Evolutionary conservation across 1,139 yeast genomes (phyloP).

Genomic region (Candida tunisiensis): DNA sequence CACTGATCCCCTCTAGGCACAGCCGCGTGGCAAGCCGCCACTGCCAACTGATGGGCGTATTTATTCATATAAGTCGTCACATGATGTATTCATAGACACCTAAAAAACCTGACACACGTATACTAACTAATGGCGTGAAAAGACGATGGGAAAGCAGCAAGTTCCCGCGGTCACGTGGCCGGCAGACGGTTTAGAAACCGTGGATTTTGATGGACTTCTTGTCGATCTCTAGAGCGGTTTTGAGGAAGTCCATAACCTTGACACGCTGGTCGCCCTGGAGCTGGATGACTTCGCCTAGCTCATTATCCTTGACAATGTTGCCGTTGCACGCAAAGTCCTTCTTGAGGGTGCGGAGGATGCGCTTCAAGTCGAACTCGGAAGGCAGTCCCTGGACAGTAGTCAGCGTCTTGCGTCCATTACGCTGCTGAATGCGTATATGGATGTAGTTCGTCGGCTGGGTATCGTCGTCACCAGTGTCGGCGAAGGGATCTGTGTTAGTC

Average conservation of each 20-base stretch:
- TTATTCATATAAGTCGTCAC: too few species aligned
- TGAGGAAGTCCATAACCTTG: constrained; percentile 87
- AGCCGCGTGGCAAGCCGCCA: too few species aligned
- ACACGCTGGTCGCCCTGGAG: constrained; percentile 98
- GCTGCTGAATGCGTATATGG: constrained; percentile 98
- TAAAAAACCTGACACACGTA: too few species aligned
- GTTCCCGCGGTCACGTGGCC: too few species aligned
- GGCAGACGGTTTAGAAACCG: constrained; percentile 64
- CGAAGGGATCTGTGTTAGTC: constrained; percentile 71
- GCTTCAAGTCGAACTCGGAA: constrained; percentile 84
- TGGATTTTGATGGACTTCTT: constrained; percentile 96
- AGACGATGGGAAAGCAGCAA: too few species aligned
- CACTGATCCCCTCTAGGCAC: too few species aligned
- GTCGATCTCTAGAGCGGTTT: constrained; percentile 72
- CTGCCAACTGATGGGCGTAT: too few species aligned
- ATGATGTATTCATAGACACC: too few species aligned
- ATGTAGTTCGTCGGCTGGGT: constrained; percentile 85
- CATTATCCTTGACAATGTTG: constrained; percentile 91
- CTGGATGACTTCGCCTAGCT: constrained; percentile 93
- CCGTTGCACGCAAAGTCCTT: constrained; percentile 99
- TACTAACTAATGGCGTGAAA: too few species aligned
- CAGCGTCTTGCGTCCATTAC: constrained; percentile 98
- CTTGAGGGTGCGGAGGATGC: constrained; percentile 84
- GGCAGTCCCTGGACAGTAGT: constrained; percentile 98
- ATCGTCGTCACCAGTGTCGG: constrained; percentile 99